Evolutionary conservation across 1,284 basidiomycete species (phyloP), one percentile per base, ranked within the genome.

Genomic region (Sanghuangporus baumii): DNA sequence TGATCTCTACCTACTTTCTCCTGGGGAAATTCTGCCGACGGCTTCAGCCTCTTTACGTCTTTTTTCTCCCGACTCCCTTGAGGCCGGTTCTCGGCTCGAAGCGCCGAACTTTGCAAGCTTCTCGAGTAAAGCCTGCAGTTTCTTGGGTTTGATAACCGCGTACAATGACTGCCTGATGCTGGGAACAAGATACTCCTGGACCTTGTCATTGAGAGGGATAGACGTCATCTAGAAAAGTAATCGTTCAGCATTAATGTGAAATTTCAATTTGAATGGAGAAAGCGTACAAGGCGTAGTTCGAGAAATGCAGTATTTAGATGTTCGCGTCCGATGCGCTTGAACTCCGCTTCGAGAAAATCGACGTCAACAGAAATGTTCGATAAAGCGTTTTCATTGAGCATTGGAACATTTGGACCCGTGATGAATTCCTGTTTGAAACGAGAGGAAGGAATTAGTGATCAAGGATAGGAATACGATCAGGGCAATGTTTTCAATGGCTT

Each of bases 371-470:
- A 76, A 54, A 96, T 83, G 69, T 94, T 94, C 26, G 87, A 84
- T 50, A 96, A 81, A 0, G 91, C 94, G 68, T 91, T 88, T 70
- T 98, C 95, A 70, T 96, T 98, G 77, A 94, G 85, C 74, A 85
- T 81, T 4, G 80, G 75, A n/a, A 96, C 86, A 59, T 90, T 88
- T 1, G 85, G 79, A 26, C 93, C 88, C 26, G 87, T 83, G 68
- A 94, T 75, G 71, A 93, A 92, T 55, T 88, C 85, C 93, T 96
- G 69, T 0, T 66, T 8, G n/a, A n/a, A 23, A 23, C 23, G 23
- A 23, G 2, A 23, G 23, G 23, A 23, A 26, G 26, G 20, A 51
- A 20, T 48, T 23, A 64, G 6, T 64, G n/a, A 47, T 50, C 62
- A 59, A 37, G 57, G 55, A 43, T 50, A 16, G 50, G 46, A n/a